phyloP scores from a whole-genome alignment of 495 filamentous ascomycete genomes.

The Tuber magnatum region DNA sequence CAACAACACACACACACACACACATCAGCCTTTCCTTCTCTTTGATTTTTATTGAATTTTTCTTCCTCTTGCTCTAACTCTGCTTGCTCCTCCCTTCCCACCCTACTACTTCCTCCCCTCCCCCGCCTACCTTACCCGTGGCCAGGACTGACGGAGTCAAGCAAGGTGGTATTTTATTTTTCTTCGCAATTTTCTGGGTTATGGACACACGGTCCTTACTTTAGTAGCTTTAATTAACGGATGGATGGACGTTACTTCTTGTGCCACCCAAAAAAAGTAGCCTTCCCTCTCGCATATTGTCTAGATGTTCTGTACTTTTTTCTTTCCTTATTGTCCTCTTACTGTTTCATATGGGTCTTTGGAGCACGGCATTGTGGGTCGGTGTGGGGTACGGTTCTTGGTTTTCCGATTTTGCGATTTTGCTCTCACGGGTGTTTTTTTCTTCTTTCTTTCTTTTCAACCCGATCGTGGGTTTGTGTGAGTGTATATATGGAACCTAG shows the following conservation, averaged over 20 bases:
- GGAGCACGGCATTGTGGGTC: not conserved
- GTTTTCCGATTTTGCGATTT: not conserved
- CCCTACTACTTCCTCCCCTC: too few relatives aligned
- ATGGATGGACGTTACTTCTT: slow-evolving; percentile 2
- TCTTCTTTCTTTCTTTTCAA: not conserved
- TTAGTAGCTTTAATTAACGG: slow-evolving; percentile 1
- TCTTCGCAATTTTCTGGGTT: not conserved
- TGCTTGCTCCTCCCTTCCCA: not conserved
- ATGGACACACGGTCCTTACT: not conserved
- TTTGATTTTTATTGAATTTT: slow-evolving; percentile 10
- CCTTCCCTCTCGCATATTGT: not conserved
- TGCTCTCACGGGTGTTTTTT: too few relatives aligned
- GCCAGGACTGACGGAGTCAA: not conserved
- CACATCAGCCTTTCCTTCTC: not conserved
- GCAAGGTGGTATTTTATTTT: not conserved
- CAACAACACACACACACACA: not conserved
- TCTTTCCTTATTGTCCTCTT: not conserved
- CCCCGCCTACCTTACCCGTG: not conserved
- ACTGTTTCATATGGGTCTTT: not conserved
- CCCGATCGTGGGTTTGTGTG: not conserved
- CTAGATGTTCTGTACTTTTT: not conserved
- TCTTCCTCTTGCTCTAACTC: not conserved
- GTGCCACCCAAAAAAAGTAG: not conserved
- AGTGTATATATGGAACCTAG: not conserved
- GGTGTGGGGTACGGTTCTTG: not conserved